Percentiles rank a stretch among this genome's conserved stretches.
Evolutionary conservation across 768 basidiomycete species (phyloP).

Genomic region (Sutorius australiensis): DNA sequence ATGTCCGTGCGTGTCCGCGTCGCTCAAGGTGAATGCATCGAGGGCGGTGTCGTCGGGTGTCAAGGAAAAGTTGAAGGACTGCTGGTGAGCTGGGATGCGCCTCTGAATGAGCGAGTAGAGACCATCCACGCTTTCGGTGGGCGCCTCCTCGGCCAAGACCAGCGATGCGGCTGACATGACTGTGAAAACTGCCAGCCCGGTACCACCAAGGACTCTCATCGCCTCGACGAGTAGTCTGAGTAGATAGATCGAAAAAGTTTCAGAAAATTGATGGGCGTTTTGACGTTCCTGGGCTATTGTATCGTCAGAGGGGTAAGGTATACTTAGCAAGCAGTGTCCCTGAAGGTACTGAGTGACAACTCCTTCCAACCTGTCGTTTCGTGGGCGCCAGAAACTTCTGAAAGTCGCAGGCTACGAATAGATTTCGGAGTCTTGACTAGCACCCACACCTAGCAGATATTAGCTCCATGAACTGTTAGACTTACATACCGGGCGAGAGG

Average conservation of each 20-base stretch:
- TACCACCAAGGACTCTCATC: background rate
- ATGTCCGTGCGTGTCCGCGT: constrained; percentile 9
- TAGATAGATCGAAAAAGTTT: background rate
- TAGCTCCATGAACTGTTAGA: too few species aligned
- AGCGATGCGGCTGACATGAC: background rate
- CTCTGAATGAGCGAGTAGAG: constrained; percentile 34
- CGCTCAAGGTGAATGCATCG: constrained; percentile 35
- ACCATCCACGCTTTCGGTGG: constrained; percentile 21
- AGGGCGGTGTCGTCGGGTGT: constrained; percentile 12
- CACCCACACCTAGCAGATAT: background rate
- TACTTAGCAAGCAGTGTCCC: background rate
- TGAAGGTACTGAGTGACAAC: background rate
- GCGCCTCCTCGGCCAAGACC: background rate
- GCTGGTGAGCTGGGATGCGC: constrained; percentile 32
- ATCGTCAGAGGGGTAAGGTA: background rate
- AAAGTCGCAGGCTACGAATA: background rate
- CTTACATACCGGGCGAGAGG: too few species aligned
- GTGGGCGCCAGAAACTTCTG: background rate
- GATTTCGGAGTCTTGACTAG: background rate
- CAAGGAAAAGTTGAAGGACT: constrained; percentile 32
- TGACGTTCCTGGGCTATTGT: background rate
- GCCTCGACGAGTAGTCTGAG: background rate
- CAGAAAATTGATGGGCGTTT: background rate
- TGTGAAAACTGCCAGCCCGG: background rate
- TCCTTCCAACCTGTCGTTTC: background rate